Percentiles rank a stretch among this genome's conserved stretches.
Evolutionary conservation across 1,284 basidiomycete genomes (phyloP).

Genomic region (Boletus smithii): DNA sequence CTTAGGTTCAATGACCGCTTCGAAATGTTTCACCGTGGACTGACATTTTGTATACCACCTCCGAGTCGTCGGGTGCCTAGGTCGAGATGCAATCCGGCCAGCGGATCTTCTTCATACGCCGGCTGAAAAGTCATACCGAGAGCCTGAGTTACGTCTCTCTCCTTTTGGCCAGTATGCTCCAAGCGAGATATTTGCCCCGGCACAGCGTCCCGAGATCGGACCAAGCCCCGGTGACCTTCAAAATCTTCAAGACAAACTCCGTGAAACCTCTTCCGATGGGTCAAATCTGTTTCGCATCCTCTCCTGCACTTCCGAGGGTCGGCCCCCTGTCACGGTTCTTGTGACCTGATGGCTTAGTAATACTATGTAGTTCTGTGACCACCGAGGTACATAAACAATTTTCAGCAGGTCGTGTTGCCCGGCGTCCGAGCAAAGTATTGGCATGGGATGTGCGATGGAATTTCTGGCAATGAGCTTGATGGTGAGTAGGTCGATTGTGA

Average conservation of each 20-base stretch:
- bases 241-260: background rate
- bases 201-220: background rate
- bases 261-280: background rate
- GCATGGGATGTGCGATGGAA: no score
- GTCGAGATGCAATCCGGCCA: no score
- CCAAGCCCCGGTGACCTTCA: no score
- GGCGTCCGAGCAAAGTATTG: constrained; percentile 1
- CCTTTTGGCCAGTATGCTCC: no score
- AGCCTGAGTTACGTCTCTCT: background rate
- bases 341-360: no score
- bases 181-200: no score
- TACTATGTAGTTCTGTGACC: background rate
- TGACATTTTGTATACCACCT: background rate
- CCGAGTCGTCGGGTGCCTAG: background rate
- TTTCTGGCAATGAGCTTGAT: background rate
- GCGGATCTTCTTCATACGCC: background rate
- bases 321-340: background rate
- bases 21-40: background rate
- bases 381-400: background rate
- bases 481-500: background rate
- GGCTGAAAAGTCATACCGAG: background rate
- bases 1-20: background rate
- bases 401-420: background rate
- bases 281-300: background rate
- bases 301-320: background rate